Base-by-base conservation (phyloP, 108 stramenopile species). In the Hondaea fermentalgiana region DNA sequence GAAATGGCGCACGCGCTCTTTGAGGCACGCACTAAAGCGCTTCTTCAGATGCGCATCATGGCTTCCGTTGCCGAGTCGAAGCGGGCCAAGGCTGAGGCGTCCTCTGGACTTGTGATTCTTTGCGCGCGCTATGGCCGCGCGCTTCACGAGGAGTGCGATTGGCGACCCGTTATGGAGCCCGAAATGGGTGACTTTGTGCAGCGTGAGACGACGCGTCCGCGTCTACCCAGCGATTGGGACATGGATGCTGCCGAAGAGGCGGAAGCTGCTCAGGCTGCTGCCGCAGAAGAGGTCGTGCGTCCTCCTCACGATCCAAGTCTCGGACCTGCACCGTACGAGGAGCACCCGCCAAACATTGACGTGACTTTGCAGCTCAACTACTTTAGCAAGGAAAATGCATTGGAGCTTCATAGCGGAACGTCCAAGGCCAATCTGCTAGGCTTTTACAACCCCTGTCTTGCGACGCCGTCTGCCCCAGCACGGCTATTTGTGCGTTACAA, bases 401-500 rank as follows among this genome's bases (percentile, higher is more conserved):
- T 83, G 10, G 76, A 83, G 51, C 76, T 83, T 83, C 76, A 83
- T 1, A 53, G 76, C 28, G 76, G 76, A 6, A 83, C 76, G 12
- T 53, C 76, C 76, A 83, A 83, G 76, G 76, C 76, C 1, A 83
- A 83, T 53, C 4, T 83, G 49, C 49, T 83, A 6, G 76, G 76
- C n/a, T 83, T 83, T 28, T 83, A 83, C 76, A 83, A 83, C 76
- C 76, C 76, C 10, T 83, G 76, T 45, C 45, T 53, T 0, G 76
- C 49, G 16, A 83, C 49, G 76, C 49, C 76, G 16, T 12, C 19
- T 43, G 6, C n/a, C 10, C 49, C 45, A 45, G 23, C 76, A 0
- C 76, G 51, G 76, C 23, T 83, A 47, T 83, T 45, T 23, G 51
- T 83, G 49, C 76, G 76, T 45, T 83, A 83, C 76, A 83, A 83